phyloP scores from a whole-genome alignment of 306 rosid species.

The Prunus davidiana region DNA sequence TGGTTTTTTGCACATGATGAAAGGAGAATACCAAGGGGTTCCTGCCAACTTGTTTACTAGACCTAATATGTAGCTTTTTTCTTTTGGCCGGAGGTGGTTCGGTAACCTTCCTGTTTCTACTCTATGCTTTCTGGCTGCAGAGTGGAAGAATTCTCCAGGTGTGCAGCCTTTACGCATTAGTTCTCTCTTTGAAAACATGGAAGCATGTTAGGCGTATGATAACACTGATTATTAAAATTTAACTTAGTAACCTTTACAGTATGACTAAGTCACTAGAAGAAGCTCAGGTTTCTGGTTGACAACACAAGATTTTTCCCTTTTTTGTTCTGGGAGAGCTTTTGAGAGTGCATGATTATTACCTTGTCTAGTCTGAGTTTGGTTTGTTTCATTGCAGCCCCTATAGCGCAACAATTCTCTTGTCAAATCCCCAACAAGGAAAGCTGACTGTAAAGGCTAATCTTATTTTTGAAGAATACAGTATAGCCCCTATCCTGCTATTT shows the following conservation, averaged over 20 bases:
- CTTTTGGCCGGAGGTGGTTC: neutral
- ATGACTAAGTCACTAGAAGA: too few relatives aligned
- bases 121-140: slow-evolving; percentile 48
- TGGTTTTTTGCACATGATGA: slow-evolving; percentile 6
- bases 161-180: slow-evolving; percentile 20
- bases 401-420: slow-evolving; percentile 52
- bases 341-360: neutral
- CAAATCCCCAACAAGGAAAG: slow-evolving; percentile 62
- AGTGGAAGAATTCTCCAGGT: slow-evolving; percentile 93
- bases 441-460: slow-evolving; percentile 77
- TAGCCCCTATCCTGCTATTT: slow-evolving; percentile 25
- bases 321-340: too few relatives aligned
- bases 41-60: neutral
- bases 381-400: slow-evolving; percentile 73
- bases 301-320: too few relatives aligned
- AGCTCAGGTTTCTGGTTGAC: too few relatives aligned
- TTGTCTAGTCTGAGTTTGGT: slow-evolving; percentile 23
- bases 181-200: neutral
- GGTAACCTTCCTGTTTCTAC: neutral
- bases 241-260: too few relatives aligned
- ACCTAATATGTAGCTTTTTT: neutral
- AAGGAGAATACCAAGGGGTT: slow-evolving; percentile 4
- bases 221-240: too few relatives aligned
- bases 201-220: neutral
- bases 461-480: slow-evolving; percentile 83